phyloP scores from a whole-genome alignment of 78 protist genomes.

The Dictyostelium firmibasis region DNA sequence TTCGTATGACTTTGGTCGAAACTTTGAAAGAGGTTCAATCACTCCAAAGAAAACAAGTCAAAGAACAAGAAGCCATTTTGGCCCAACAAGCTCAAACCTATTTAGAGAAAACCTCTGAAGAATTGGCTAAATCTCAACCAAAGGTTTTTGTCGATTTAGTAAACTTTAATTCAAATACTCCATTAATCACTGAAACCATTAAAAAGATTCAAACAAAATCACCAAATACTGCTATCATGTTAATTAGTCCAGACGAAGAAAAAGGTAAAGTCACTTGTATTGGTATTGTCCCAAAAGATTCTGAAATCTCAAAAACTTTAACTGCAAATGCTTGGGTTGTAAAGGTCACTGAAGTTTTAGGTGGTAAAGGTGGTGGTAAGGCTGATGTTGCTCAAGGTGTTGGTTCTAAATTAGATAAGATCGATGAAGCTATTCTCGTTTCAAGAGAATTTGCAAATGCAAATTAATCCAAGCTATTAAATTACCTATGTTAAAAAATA shows the following conservation, averaged over 20 bases:
- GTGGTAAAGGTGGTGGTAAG: constrained; percentile 86
- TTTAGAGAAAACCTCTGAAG: background rate
- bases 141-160: constrained; percentile 27
- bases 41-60: background rate
- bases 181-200: constrained; percentile 44
- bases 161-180: constrained; percentile 32
- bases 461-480: background rate
- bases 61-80: background rate
- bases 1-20: background rate
- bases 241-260: constrained; percentile 65
- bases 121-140: background rate
- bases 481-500: background rate
- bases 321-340: constrained; percentile 79
- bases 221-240: constrained; percentile 38
- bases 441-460: constrained; percentile 35
- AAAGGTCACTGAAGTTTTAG: constrained; percentile 46
- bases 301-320: constrained; percentile 19
- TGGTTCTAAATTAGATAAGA: constrained; percentile 50
- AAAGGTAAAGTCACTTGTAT: constrained; percentile 32
- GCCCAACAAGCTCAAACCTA: background rate
- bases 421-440: constrained; percentile 47
- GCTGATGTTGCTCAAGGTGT: constrained; percentile 81
- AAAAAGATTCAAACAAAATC: constrained; percentile 47
- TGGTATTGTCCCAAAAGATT: constrained; percentile 42
- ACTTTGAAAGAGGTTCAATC: background rate